phyloP scores from a whole-genome alignment of 352 stramenopile species.

The Pythium rishiriense region DNA sequence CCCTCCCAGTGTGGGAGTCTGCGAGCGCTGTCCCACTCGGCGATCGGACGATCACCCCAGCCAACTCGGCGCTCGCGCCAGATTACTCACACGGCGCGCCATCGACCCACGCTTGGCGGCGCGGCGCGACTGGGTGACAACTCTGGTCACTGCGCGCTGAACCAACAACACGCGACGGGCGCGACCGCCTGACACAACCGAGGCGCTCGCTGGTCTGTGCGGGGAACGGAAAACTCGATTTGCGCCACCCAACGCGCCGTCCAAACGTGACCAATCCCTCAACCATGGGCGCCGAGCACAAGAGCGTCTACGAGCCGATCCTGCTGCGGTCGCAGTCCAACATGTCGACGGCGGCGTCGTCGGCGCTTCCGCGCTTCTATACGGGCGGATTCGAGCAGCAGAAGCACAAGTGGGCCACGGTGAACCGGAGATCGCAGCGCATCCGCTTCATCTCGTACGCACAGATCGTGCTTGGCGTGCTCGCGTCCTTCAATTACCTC shows the following conservation, averaged over 20 bases:
- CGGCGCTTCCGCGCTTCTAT: slow-evolving; percentile 47
- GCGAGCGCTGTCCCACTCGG: no score
- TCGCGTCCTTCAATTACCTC: slow-evolving; percentile 69
- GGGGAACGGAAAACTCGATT: neutral
- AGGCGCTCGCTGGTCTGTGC: no score
- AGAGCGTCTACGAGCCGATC: slow-evolving; percentile 28
- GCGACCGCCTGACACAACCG: no score
- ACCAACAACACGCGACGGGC: slow-evolving; percentile 3
- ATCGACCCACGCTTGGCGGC: neutral
- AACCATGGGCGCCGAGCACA: slow-evolving; percentile 15
- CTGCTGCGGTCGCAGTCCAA: slow-evolving; percentile 19
- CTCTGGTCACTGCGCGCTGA: neutral
- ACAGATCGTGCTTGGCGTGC: slow-evolving; percentile 58
- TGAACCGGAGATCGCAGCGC: slow-evolving; percentile 58
- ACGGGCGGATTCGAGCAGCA: slow-evolving; percentile 73
- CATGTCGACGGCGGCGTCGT: slow-evolving; percentile 14
- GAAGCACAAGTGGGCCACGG: slow-evolving; percentile 71
- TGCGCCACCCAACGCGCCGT: slow-evolving; percentile 4
- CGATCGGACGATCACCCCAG: slow-evolving; percentile 2
- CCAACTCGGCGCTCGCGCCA: neutral
- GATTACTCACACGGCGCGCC: slow-evolving; percentile 11
- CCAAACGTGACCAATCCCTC: no score
- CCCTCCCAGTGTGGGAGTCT: neutral
- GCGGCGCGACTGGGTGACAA: slow-evolving; percentile 2
- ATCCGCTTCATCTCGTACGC: slow-evolving; percentile 61